Conservation (phyloP, 164 flowering plant species). For the Vitis rotundifolia region DNA sequence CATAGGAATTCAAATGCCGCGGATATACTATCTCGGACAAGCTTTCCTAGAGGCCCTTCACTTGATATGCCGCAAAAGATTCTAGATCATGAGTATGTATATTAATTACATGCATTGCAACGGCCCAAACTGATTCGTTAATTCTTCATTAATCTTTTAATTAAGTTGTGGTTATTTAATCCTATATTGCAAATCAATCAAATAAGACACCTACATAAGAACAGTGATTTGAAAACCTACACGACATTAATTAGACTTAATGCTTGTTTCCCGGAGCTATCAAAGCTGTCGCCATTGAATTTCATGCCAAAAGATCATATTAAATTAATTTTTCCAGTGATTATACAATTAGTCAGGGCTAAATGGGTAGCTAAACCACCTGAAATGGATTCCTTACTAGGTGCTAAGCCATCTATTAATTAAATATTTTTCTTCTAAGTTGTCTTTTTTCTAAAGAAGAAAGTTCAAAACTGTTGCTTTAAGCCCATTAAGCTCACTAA, state of each 20-base stretch:
- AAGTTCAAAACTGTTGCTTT: background rate
- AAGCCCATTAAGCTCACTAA: background rate
- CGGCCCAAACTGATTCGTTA: background rate
- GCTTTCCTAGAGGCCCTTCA: constrained; percentile 53
- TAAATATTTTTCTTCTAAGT: background rate
- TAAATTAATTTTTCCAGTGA: background rate
- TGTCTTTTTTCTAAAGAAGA: no score
- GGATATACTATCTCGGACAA: constrained; percentile 56
- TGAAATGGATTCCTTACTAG: constrained; percentile 3
- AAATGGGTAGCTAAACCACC: constrained; percentile 16
- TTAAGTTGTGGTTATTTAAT: background rate
- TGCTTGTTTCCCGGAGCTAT: constrained; percentile 2
- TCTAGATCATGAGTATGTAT: constrained; percentile 70
- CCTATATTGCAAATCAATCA: no score
- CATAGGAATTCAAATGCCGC: constrained; percentile 52
- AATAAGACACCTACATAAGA: no score
- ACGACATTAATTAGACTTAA: background rate
- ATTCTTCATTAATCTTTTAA: background rate
- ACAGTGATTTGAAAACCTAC: no score
- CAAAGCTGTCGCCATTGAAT: no score
- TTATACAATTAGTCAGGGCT: background rate
- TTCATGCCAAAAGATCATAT: background rate
- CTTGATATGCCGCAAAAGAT: constrained; percentile 55
- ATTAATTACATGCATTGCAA: background rate
- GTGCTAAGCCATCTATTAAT: background rate